Conservation (phyloP, 768 basidiomycete genomes). For the Termitomyces sp. region DNA sequence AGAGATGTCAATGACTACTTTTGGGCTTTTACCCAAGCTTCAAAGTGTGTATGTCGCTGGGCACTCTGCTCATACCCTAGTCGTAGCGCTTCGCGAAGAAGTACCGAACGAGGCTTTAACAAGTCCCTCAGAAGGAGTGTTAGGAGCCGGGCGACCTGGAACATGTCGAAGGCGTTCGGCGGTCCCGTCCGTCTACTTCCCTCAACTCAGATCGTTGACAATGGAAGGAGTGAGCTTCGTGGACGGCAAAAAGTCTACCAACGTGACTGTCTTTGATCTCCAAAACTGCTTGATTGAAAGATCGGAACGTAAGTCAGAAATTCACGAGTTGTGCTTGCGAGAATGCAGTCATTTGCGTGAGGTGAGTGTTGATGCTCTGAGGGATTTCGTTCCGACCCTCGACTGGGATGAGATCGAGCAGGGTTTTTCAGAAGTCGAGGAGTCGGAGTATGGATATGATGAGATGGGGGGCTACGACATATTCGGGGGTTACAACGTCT, state of each 20-base stretch:
- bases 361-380: conserved; percentile 21
- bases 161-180: conserved; percentile 9
- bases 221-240: conserved; percentile 23
- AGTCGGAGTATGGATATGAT: conserved; percentile 11
- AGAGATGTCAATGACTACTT: conserved; percentile 20
- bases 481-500: conserved; percentile 9
- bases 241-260: background rate
- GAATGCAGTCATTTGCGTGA: conserved; percentile 21
- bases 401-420: conserved; percentile 30
- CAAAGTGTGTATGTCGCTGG: conserved; percentile 21
- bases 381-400: conserved; percentile 27
- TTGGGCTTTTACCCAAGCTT: conserved; percentile 25
- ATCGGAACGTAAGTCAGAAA: conserved; percentile 24
- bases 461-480: conserved; percentile 14
- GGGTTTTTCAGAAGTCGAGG: conserved; percentile 15
- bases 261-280: conserved; percentile 6
- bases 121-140: conserved; percentile 9
- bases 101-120: conserved; percentile 5
- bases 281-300: conserved; percentile 27
- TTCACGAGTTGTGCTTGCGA: conserved; percentile 24
- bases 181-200: conserved; percentile 21
- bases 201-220: conserved; percentile 20
- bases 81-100: conserved; percentile 22
- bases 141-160: conserved; percentile 9
- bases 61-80: conserved; percentile 17